These are phyloP conservation scores for Mycena venus DNA, from an alignment of 768 basidiomycete genomes.

Conservation along the genomic window DNA sequence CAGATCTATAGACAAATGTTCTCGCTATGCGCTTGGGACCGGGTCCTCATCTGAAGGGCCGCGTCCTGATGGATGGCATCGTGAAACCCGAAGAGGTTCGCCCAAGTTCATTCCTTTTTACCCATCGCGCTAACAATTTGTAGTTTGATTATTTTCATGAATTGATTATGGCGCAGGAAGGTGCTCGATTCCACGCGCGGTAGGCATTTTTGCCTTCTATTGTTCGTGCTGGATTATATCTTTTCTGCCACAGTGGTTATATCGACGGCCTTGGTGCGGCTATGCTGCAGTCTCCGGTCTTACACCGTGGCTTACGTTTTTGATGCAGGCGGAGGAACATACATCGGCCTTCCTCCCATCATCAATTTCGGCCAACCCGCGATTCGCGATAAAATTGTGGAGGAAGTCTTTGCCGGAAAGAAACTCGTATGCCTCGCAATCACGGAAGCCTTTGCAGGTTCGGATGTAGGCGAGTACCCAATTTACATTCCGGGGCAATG, in stretches of 20 bases:
- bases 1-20: conserved; percentile 50
- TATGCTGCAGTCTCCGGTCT: background rate
- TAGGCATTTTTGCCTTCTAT: background rate
- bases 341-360: conserved; percentile 74
- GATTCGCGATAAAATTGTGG: conserved; percentile 70
- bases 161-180: conserved; percentile 79
- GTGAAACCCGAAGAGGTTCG: conserved; percentile 81
- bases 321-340: conserved; percentile 55
- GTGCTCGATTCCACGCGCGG: conserved; percentile 68
- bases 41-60: conserved; percentile 85
- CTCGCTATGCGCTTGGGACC: conserved; percentile 91
- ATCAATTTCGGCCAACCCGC: conserved; percentile 83
- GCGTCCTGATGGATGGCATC: conserved; percentile 78
- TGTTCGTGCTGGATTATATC: conserved; percentile 42
- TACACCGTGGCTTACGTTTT: background rate
- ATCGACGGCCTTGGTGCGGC: conserved; percentile 70
- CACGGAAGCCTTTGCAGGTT: conserved; percentile 88
- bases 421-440: conserved; percentile 86
- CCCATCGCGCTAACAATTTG: background rate
- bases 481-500: background rate
- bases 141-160: conserved; percentile 90
- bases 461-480: conserved; percentile 61
- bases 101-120: background rate
- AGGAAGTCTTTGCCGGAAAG: conserved; percentile 70
- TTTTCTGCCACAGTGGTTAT: conserved; percentile 63